These are phyloP conservation scores for Aureobasidium leucospermi DNA, from an alignment of 2,329 filamentous ascomycete species.

Conservation along the genomic window DNA sequence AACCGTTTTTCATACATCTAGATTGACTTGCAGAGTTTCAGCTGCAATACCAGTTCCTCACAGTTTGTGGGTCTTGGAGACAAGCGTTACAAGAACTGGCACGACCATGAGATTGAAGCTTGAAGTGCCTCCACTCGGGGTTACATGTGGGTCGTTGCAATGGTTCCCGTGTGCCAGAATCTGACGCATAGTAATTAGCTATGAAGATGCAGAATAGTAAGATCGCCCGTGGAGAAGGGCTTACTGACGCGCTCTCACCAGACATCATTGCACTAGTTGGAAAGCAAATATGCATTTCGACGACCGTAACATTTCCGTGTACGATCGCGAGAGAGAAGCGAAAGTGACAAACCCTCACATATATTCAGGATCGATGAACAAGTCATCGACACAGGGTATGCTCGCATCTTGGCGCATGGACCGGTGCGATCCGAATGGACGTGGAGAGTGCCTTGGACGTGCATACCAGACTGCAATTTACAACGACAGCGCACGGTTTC, in stretches of 20 bases:
- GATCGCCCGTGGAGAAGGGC: too few species aligned
- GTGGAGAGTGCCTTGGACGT: not conserved
- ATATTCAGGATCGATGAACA: not conserved
- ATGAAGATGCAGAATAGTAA: too few species aligned
- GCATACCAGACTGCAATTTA: not conserved
- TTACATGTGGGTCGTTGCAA: not conserved
- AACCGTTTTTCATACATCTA: not conserved
- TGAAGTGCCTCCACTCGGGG: not conserved
- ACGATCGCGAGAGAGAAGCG: too few species aligned
- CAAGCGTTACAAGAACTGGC: not conserved
- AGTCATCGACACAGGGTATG: not conserved
- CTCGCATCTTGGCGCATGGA: conserved; percentile 2
- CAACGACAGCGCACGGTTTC: conserved; percentile 4
- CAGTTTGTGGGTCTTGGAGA: not conserved
- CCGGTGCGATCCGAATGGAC: conserved; percentile 1
- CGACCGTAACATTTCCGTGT: too few species aligned
- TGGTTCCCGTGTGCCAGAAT: too few species aligned
- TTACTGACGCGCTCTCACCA: too few species aligned
- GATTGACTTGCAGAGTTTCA: not conserved
- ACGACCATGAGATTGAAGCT: not conserved
- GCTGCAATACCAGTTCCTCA: not conserved
- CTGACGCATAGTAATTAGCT: too few species aligned
- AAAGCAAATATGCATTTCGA: too few species aligned
- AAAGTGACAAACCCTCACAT: too few species aligned
- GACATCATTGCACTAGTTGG: too few species aligned